Base-by-base conservation (phyloP, 2,329 filamentous ascomycete species). In the Sporothrix inflata region DNA sequence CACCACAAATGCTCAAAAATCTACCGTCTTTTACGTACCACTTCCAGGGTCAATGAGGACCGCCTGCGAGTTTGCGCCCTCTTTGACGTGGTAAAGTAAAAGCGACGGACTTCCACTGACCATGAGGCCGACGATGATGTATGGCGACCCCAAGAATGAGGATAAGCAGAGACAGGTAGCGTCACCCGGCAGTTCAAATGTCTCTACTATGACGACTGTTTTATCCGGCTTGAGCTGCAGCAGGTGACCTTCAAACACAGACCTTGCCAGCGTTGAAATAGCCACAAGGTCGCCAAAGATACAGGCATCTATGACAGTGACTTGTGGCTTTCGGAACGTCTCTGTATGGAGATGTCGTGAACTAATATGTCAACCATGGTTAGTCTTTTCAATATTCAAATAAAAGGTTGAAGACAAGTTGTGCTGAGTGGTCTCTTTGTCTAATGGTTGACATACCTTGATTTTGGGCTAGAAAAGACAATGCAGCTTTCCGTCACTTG, bases 401-500 rank as follows among this genome's bases (percentile, higher is more conserved):
- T 12, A 45, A 45, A 45, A 45, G 42, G 30, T 34, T 6, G 14
- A 47, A 47, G 51, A 55, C 12, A 55, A 55, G 42, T 6, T n/a
- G 6, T 49, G 19, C 9, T n/a, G 47, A 27, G 21, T 55, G 51
- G 24, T 3, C 3, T n/a, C 34, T 11, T 12, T 3, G 19, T 2
- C 30, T 14, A 2, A 12, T 12, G 4, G 45, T 49, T 3, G 9
- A 24, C n/a, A 27, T 80, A 84, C 84, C 79, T 82, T 72, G 80
- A 78, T 5, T 75, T 75, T 3, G 78, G 74, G 2, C 77, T 79
- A 19, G 83, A 74, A 57, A 87, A 75, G 8, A 83, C 84, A 2
- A 86, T 78, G 21, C 77, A 81, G 40, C 78, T 79, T 70, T 87
- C 85, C 0, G 89, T 90, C 4, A 90, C 81, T 76, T 91, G 89